phyloP scores from a whole-genome alignment of 2,329 filamentous ascomycete species.

The Neofusicoccum cordaticola region DNA sequence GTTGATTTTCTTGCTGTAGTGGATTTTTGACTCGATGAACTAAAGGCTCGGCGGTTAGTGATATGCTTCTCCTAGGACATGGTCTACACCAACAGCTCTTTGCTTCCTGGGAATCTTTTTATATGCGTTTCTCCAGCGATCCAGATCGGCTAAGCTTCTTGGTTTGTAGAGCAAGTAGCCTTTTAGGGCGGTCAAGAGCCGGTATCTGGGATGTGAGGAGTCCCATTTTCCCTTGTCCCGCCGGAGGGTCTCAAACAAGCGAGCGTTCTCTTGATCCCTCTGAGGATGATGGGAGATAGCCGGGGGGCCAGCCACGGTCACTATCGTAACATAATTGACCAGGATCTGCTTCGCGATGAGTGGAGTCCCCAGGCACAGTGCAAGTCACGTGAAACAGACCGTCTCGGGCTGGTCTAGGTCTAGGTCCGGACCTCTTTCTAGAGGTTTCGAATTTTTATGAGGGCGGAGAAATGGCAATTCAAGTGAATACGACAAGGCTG shows the following conservation, averaged over 20 bases:
- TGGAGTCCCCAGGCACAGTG: background rate
- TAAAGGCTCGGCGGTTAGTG: background rate
- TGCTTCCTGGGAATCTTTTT: slow-evolving; percentile 25
- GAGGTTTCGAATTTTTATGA: background rate
- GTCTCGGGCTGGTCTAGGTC: background rate
- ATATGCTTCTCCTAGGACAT: background rate
- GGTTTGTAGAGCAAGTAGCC: slow-evolving; percentile 24
- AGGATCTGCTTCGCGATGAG: background rate
- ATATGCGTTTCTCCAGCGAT: slow-evolving; percentile 26
- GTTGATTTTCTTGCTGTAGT: slow-evolving; percentile 43
- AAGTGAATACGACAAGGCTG: background rate
- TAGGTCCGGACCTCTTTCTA: no score
- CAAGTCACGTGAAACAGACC: background rate
- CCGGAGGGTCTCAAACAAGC: slow-evolving; percentile 24
- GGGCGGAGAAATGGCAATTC: background rate
- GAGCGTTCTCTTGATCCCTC: slow-evolving; percentile 20
- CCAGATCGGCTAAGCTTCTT: slow-evolving; percentile 23
- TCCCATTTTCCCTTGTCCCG: slow-evolving; percentile 24
- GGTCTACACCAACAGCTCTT: slow-evolving; percentile 7
- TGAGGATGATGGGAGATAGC: background rate
- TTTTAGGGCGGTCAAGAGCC: slow-evolving; percentile 25
- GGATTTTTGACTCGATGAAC: slow-evolving; percentile 23
- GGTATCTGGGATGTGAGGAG: slow-evolving; percentile 18
- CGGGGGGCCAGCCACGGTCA: background rate
- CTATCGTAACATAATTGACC: background rate